A percentile compares a stretch with the other conserved stretches of the same genome.
phyloP scores from a whole-genome alignment of 345 rosid species.

The Boechera divaricarpa region DNA sequence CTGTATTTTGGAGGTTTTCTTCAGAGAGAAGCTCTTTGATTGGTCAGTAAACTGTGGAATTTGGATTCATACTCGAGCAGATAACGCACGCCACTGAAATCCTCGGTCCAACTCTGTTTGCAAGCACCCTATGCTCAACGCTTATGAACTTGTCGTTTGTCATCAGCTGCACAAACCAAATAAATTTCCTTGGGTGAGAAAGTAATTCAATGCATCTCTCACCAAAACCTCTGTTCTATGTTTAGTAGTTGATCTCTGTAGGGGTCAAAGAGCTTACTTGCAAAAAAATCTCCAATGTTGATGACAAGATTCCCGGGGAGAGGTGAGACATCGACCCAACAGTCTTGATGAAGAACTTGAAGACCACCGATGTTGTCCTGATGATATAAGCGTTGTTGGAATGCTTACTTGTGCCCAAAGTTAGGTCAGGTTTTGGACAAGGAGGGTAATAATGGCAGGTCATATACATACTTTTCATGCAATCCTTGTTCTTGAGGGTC shows the following conservation, averaged over 20 bases:
- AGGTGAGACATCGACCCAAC: constrained; percentile 50
- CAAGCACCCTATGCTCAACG: constrained; percentile 47
- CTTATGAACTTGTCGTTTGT: constrained; percentile 53
- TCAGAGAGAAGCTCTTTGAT: constrained; percentile 49
- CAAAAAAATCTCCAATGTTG: constrained; percentile 48
- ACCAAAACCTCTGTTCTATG: too few relatives aligned
- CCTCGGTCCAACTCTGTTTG: constrained; percentile 34
- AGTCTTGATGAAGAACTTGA: constrained; percentile 44
- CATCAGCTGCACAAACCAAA: constrained; percentile 42
- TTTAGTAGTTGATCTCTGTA: background rate
- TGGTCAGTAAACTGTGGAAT: constrained; percentile 46
- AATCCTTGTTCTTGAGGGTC: constrained; percentile 41
- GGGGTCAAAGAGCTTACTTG: constrained; percentile 37
- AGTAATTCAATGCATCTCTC: background rate
- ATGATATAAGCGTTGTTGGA: constrained; percentile 43
- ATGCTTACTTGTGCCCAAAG: constrained; percentile 48
- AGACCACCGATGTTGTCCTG: constrained; percentile 59
- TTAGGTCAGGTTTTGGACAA: constrained; percentile 56
- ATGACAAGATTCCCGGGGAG: constrained; percentile 40
- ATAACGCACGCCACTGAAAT: constrained; percentile 55
- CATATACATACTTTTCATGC: constrained; percentile 35
- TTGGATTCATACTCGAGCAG: constrained; percentile 1
- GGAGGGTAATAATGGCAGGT: constrained; percentile 52
- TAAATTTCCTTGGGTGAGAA: background rate
- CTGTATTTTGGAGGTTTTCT: constrained; percentile 47